Evolutionary conservation across 2,329 filamentous ascomycete species (phyloP), one percentile per base, ranked within the genome.

Genomic region (Boeremia lycopersici): DNA sequence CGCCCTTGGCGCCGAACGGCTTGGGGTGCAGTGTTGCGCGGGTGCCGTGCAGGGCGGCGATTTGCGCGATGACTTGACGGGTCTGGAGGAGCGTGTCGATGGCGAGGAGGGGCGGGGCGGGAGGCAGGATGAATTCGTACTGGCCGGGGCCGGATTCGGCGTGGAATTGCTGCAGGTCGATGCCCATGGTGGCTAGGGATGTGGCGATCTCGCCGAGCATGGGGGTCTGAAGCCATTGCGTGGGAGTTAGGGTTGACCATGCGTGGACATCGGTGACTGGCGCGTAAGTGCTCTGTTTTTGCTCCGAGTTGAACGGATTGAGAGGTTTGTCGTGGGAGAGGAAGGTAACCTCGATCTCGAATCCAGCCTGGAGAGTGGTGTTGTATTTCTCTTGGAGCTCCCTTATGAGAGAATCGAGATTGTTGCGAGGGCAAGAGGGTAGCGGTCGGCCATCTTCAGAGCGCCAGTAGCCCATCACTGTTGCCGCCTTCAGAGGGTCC

Each of bases 271-370:
- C 79, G 7, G 82, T 82, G n/a, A 81, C 70, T 0, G 88, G 79
- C 1, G 74, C 67, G 7, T 75, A 73, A 35, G 62, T 54, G 13
- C 65, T 75, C 23, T 54, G 40, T 26, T 28, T 8, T 23, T 33
- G 29, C 25, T 54, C 34, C 6, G 40, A 36, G 25, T 31, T 49
- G 35, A 31, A 49, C 6, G 34, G 45, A 73, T 63, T 59, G 38
- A 54, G 55, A 12, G 52, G 63, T 7, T 67, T 63, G 30, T 74
- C 65, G 17, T 81, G 80, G 35, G 81, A 80, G 60, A 93, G 78
- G 60, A 96, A 86, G 1, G 90, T 81, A 9, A 95, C 84, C 73
- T 96, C 91, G 35, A 96, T 85, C 72, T 96, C 91, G 61, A 95
- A 96, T 0, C 91, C 91, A 13, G 91, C 74, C 0, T 87, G 78